Percentiles rank a stretch among this genome's conserved stretches.
Evolutionary conservation across 345 rosid genomes (phyloP).

Genomic region (Boechera divaricarpa): DNA sequence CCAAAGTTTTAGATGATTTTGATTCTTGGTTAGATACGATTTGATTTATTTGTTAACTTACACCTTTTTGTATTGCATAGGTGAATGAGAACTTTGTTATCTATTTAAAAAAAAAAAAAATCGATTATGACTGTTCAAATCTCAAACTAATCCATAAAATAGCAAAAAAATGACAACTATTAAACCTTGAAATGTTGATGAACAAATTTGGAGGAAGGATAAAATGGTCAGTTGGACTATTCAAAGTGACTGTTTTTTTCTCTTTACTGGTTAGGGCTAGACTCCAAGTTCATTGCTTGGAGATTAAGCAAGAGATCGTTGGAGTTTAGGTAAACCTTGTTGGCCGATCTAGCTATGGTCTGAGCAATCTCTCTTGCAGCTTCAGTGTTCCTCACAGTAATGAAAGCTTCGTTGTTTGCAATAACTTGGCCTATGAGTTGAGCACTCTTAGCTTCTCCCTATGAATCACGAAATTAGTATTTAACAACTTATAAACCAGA

Average conservation of each 20-base stretch:
- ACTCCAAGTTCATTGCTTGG: slow-evolving; percentile 62
- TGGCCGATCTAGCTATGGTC: slow-evolving; percentile 60
- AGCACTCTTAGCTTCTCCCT: slow-evolving; percentile 91
- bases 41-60: slow-evolving; percentile 36
- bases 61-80: neutral
- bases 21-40: slow-evolving; percentile 87
- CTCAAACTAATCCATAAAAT: neutral
- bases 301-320: slow-evolving; percentile 73
- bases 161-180: neutral
- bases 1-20: slow-evolving; percentile 74
- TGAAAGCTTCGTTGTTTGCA: slow-evolving; percentile 80
- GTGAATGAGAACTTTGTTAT: slow-evolving; percentile 12
- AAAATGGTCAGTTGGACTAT: neutral
- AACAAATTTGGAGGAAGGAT: neutral
- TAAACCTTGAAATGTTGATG: neutral
- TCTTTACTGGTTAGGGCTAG: neutral
- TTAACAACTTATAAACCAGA: neutral
- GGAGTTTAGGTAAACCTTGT: slow-evolving; percentile 71
- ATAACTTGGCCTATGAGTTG: slow-evolving; percentile 86
- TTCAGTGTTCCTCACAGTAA: slow-evolving; percentile 80
- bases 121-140: neutral
- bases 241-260: neutral
- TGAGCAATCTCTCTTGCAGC: slow-evolving; percentile 88
- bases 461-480: slow-evolving; percentile 21
- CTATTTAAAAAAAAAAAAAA: no score